These are phyloP conservation scores for Selaginella moellendorffii DNA, from an alignment of 75 land plant genomes.

Conservation along the genomic window DNA sequence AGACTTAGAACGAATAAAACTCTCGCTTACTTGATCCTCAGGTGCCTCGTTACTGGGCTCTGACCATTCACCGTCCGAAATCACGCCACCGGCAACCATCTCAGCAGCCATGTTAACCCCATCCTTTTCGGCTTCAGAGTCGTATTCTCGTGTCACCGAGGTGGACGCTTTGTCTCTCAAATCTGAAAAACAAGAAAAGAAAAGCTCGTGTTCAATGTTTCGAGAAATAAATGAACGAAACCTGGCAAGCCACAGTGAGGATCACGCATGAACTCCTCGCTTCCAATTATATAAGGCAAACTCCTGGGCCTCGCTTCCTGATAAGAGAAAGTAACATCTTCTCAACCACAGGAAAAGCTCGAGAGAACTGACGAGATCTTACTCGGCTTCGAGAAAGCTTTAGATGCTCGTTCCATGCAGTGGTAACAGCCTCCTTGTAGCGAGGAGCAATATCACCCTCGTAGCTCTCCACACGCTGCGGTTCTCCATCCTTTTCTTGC, in stretches of 20 bases:
- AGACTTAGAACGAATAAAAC: background rate
- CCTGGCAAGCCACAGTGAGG: constrained; percentile 32
- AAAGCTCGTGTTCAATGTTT: background rate
- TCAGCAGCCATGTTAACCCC: constrained; percentile 32
- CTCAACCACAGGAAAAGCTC: no score
- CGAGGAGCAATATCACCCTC: constrained; percentile 38
- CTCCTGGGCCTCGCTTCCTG: background rate
- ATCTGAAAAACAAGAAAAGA: background rate
- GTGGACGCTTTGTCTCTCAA: background rate
- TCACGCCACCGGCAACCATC: constrained; percentile 24
- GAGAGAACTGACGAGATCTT: no score
- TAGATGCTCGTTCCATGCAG: constrained; percentile 21
- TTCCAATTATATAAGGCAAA: constrained; percentile 34
- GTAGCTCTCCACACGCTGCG: constrained; percentile 23
- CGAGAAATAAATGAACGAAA: no score
- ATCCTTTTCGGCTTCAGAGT: constrained; percentile 24
- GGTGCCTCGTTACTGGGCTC: constrained; percentile 20
- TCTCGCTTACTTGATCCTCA: constrained; percentile 18
- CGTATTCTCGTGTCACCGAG: constrained; percentile 5
- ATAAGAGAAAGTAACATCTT: background rate
- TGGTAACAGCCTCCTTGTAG: constrained; percentile 30
- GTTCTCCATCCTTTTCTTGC: constrained; percentile 9
- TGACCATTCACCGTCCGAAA: constrained; percentile 29
- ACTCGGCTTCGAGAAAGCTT: background rate
- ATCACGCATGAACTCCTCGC: constrained; percentile 35